Base-by-base conservation (phyloP, 306 rosid genomes). In the Cucurbita moschata region DNA sequence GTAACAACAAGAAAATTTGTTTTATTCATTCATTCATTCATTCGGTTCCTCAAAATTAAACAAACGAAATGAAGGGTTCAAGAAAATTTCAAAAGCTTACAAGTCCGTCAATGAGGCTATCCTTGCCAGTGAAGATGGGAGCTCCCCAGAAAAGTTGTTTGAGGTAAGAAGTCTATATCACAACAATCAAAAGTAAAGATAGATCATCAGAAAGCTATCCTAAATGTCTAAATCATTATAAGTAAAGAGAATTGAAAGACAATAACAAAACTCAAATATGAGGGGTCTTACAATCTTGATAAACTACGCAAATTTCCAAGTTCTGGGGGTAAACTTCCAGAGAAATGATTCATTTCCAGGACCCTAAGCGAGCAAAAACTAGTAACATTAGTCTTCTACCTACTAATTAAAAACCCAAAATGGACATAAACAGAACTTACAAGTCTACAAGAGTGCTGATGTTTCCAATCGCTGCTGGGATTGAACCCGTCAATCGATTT, bases 391-490 rank as follows among this genome's bases (percentile, higher is more conserved):
- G 16, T 14, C 58, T 49, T 68, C 38, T 23, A 37, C 38, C 62
- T 1, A 23, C 50, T 37, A 18, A 21, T 56, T 73, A 11, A 42
- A 56, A 73, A 56, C 30, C 23, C 53, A 56, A 73, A 42, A 73
- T 42, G 65, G 39, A 55, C 13, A 18, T 30, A 56, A 73, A 47
- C 51, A 19, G 13, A 69, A 69, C 98, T 88, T 74, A 92, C 96
- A 92, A 88, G 37, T 81, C 87, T 76, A 64, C 39, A 16, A 92
- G 81, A 63, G 95, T 88, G 55, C 79, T 80, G 73, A 90, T 87
- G 73, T 85, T 85, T 79, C 74, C 96, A 2, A 90, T 54, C 77
- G 80, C 92, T 76, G 49, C 77, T 19, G 98, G 98, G 63, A 92
- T 84, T 42, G 86, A 15, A 74, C 96, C 96, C 0, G 91, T 82